Percentiles rank a stretch among this genome's conserved stretches.
phyloP scores from a whole-genome alignment of 1,284 basidiomycete species.

The Malassezia vespertilionis region DNA sequence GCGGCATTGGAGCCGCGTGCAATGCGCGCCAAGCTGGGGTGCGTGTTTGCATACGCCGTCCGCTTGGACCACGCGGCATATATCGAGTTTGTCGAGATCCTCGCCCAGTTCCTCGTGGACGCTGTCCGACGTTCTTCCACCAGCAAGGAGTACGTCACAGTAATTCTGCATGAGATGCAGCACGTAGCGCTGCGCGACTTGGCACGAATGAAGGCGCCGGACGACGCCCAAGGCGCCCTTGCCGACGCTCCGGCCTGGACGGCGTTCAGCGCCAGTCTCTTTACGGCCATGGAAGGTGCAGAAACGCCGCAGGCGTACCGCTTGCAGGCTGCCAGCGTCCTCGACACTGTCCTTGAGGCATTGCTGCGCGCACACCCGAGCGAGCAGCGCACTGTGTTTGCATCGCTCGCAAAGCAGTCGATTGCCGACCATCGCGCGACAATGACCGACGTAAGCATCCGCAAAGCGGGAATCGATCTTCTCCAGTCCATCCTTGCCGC shows the following conservation, averaged over 20 bases:
- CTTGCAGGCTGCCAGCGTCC: slow-evolving; percentile 70
- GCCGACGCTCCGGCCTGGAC: slow-evolving; percentile 62
- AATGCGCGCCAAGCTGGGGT: background rate
- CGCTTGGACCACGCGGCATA: slow-evolving; percentile 1
- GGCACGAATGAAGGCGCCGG: slow-evolving; percentile 64
- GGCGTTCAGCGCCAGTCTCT: background rate
- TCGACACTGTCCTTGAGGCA: slow-evolving; percentile 65
- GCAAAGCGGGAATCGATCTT: slow-evolving; percentile 74
- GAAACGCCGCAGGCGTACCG: slow-evolving; percentile 67
- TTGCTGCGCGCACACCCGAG: slow-evolving; percentile 58
- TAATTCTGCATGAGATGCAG: slow-evolving; percentile 68
- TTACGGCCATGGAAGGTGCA: slow-evolving; percentile 21
- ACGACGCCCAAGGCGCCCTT: slow-evolving; percentile 73
- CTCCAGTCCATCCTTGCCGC: slow-evolving; percentile 73
- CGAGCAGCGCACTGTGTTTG: slow-evolving; percentile 69
- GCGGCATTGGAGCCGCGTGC: background rate
- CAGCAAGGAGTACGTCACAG: slow-evolving; percentile 67
- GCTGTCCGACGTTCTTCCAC: slow-evolving; percentile 57
- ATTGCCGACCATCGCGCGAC: slow-evolving; percentile 52
- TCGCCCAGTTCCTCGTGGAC: background rate
- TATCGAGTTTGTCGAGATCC: slow-evolving; percentile 1
- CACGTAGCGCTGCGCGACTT: slow-evolving; percentile 70
- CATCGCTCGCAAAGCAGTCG: slow-evolving; percentile 69
- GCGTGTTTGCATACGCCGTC: slow-evolving; percentile 4
- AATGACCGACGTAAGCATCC: slow-evolving; percentile 56